phyloP scores from a whole-genome alignment of 305 asterid species.

The Ajuga reptans region DNA sequence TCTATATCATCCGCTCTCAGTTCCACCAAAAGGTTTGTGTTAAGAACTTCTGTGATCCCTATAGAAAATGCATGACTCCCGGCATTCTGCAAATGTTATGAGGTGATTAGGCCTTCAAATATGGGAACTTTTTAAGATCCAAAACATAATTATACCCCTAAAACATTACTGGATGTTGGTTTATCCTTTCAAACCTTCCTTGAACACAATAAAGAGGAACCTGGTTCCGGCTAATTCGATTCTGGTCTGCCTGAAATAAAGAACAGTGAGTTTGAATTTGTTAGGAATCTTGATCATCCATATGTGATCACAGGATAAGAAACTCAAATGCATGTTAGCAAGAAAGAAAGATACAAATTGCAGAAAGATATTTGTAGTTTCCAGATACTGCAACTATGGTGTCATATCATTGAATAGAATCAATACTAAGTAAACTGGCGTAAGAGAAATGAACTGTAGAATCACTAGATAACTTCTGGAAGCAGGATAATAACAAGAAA shows the following conservation, averaged over 20 bases:
- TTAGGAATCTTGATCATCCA: neutral
- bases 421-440: neutral
- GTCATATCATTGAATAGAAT: neutral
- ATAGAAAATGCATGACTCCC: conserved; percentile 77
- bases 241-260: conserved; percentile 69
- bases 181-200: conserved; percentile 91
- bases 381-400: neutral
- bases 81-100: conserved; percentile 51
- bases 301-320: neutral
- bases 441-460: neutral
- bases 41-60: conserved; percentile 84
- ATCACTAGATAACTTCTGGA: neutral
- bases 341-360: neutral
- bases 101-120: conserved; percentile 13
- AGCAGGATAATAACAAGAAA: neutral
- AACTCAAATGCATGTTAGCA: neutral
- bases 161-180: conserved; percentile 89
- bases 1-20: conserved; percentile 90
- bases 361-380: neutral
- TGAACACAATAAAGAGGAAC: conserved; percentile 80
- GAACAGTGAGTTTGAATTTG: conserved; percentile 1
- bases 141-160: conserved; percentile 21
- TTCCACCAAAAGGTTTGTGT: conserved; percentile 83
- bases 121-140: conserved; percentile 2
- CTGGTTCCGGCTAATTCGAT: conserved; percentile 70